Evolutionary conservation across 2,329 filamentous ascomycete genomes (phyloP).

Genomic region (Fusarium piperis): DNA sequence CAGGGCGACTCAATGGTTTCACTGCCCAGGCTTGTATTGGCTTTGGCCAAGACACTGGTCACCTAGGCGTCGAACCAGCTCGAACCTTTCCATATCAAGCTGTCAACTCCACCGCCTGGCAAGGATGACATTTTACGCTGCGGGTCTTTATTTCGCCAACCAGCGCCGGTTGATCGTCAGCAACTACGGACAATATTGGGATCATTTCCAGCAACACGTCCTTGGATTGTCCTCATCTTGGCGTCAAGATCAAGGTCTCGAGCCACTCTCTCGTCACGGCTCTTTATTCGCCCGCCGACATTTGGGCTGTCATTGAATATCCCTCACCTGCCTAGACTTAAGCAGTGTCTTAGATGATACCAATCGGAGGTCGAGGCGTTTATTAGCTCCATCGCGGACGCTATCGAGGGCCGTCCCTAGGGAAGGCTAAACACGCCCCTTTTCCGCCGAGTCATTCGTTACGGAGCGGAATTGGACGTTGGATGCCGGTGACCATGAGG

Average conservation of each 20-base stretch:
- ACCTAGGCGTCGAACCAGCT: slow-evolving; percentile 17
- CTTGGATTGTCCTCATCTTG: slow-evolving; percentile 7
- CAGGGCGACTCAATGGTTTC: neutral
- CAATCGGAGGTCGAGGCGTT: slow-evolving; percentile 18
- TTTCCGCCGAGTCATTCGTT: neutral
- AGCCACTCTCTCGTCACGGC: slow-evolving; percentile 10
- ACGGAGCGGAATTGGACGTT: neutral
- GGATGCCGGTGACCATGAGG: neutral
- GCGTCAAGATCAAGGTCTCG: slow-evolving; percentile 18
- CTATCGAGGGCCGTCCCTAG: slow-evolving; percentile 39
- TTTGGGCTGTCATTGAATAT: slow-evolving; percentile 18
- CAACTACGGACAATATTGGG: slow-evolving; percentile 17
- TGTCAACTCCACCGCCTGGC: slow-evolving; percentile 16
- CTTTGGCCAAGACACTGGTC: neutral
- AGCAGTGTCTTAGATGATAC: slow-evolving; percentile 10
- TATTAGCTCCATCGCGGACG: slow-evolving; percentile 18
- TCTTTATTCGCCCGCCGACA: neutral
- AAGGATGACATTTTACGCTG: slow-evolving; percentile 8
- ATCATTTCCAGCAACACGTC: slow-evolving; percentile 11
- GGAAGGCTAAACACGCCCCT: neutral
- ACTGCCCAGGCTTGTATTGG: neutral
- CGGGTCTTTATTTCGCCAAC: slow-evolving; percentile 19
- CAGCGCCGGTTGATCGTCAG: slow-evolving; percentile 21
- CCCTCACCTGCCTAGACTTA: neutral
- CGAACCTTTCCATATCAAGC: slow-evolving; percentile 1